Conservation (phyloP, 2,329 filamentous ascomycete species). For the Hypoxylon sp. region DNA sequence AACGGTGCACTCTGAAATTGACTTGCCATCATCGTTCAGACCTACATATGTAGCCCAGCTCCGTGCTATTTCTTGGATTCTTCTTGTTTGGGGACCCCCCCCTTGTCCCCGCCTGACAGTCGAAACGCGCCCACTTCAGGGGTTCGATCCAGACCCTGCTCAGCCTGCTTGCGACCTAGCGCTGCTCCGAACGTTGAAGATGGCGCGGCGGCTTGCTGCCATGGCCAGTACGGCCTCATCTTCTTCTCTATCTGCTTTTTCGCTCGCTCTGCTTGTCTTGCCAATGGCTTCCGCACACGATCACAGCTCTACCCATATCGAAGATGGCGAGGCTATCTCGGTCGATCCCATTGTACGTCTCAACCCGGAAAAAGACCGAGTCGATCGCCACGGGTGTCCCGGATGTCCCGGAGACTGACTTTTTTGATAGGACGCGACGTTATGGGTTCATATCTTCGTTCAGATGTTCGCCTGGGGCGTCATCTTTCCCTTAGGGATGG, state of each 20-base stretch:
- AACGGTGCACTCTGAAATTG: neutral
- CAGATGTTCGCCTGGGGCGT: conserved; percentile 90
- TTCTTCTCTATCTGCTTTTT: conserved; percentile 26
- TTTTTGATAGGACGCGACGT: conserved; percentile 70
- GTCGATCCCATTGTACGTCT: conserved; percentile 73
- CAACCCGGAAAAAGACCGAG: conserved; percentile 14
- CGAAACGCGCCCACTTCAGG: conserved; percentile 31
- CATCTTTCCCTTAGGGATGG: conserved; percentile 94
- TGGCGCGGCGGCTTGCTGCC: conserved; percentile 15
- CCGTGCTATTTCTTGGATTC: conserved; percentile 8
- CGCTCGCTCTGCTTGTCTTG: conserved; percentile 36
- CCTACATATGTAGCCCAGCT: neutral
- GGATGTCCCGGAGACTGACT: conserved; percentile 45
- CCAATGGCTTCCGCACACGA: conserved; percentile 53
- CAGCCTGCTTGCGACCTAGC: conserved; percentile 16
- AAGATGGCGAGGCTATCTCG: conserved; percentile 74
- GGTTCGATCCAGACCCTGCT: conserved; percentile 23
- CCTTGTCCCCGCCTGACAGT: conserved; percentile 11
- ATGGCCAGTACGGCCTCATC: conserved; percentile 29
- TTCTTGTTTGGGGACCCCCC: neutral
- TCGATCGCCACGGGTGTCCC: conserved; percentile 14
- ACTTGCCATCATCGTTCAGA: neutral
- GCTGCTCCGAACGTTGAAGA: conserved; percentile 26
- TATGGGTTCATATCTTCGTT: conserved; percentile 94
- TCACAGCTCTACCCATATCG: conserved; percentile 63